Evolutionary conservation across 2,329 filamentous ascomycete genomes (phyloP), one percentile per base, ranked within the genome.

Genomic region (Pseudofabraea citricarpa): DNA sequence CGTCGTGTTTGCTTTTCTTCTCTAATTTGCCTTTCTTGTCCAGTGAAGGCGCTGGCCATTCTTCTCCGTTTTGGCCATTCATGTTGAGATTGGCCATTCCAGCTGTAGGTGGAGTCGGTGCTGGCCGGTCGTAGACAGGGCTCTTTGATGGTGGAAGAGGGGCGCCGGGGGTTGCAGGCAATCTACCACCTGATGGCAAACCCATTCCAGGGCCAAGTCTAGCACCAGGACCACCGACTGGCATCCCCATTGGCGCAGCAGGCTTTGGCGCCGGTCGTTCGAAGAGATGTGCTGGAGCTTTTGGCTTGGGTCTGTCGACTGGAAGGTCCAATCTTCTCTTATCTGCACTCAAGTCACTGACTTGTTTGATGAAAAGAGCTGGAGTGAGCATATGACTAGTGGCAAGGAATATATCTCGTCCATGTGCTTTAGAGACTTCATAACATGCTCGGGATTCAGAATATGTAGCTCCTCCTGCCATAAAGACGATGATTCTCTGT

Each of bases 361-460:
- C 68, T 62, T 97, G 90, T 29, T 86, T 81, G 24, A 95, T 67
- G 62, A 90, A 98, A 16, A 94, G 73, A 32, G 79, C 72, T 0
- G 93, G 91, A 1, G 83, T 93, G 36, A 95, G 72, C 90, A 98
- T 96, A 61, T 98, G 93, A 19, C 86, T 90, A 0, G 88, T 93
- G 15, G 85, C 80, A 5, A 98, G 77, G 61, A 94, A 87, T n/a
- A 97, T 71, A 55, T 98, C 93, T 51, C 85, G 81, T 41, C 79
- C 81, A 36, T 81, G 81, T 39, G 81, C 71, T 41, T 82, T 76
- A 2, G 87, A 85, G 20, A 91, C 71, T 57, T 96, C 89, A 62
- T 97, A 97, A 67, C 93, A 98, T 10, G 83, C 77, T 21, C 93
- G 81, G 23, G 87, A 78, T 67, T 98, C 93, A 5, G 88, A 90